phyloP scores from a whole-genome alignment of 306 rosid species.

The Medicago lupulina region DNA sequence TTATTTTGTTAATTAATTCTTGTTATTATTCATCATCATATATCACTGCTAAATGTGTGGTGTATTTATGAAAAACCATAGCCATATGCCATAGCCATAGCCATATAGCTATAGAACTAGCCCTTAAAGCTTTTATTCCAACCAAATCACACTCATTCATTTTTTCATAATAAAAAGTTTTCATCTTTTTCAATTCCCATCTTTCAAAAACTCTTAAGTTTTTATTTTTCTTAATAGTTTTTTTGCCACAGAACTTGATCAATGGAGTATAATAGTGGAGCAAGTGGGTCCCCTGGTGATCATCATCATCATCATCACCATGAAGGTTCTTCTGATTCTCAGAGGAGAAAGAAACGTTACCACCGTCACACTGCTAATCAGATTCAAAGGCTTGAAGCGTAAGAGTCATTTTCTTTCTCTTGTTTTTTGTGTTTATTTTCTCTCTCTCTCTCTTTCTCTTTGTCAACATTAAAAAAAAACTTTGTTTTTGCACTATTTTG shows the following conservation, averaged over 20 bases:
- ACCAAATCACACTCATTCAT: constrained; percentile 36
- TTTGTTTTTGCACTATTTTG: constrained; percentile 33
- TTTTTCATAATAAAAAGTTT: constrained; percentile 40
- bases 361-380: constrained; percentile 96
- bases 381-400: constrained; percentile 96
- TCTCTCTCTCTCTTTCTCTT: background rate
- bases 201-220: background rate
- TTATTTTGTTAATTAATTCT: constrained; percentile 9
- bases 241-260: background rate
- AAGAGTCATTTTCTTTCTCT: constrained; percentile 24
- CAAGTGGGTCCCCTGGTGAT: constrained; percentile 69
- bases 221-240: constrained; percentile 25
- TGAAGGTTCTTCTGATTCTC: constrained; percentile 66
- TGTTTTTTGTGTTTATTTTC: background rate
- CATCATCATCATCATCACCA: constrained; percentile 55
- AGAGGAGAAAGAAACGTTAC: constrained; percentile 79
- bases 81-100: constrained; percentile 1
- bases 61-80: background rate
- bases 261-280: constrained; percentile 84
- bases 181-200: constrained; percentile 38
- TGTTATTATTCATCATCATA: background rate
- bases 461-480: background rate
- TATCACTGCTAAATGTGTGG: background rate
- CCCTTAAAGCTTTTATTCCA: background rate
- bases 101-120: background rate